Percentiles rank a stretch among this genome's conserved stretches.
Evolutionary conservation across 441 rosid species (phyloP).

Genomic region (Manihot esculenta): DNA sequence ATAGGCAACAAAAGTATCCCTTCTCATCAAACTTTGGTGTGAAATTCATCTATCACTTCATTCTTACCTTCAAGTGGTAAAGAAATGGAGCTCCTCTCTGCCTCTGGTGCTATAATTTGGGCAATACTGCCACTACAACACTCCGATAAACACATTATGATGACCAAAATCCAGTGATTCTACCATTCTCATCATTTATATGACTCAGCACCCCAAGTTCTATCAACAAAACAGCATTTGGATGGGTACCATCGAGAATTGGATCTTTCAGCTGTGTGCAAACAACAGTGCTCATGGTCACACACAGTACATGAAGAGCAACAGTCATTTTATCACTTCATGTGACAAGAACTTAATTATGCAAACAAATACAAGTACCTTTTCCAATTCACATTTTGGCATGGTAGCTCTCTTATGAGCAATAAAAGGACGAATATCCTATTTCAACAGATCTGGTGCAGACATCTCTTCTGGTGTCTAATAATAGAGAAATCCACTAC

Average conservation of each 20-base stretch:
- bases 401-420: conserved; percentile 42
- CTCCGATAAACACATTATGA: conserved; percentile 10
- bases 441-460: conserved; percentile 37
- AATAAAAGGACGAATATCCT: conserved; percentile 47
- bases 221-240: conserved; percentile 33
- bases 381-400: conserved; percentile 44
- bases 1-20: conserved; percentile 53
- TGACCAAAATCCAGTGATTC: conserved; percentile 10
- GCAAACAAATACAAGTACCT: conserved; percentile 26
- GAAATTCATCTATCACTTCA: conserved; percentile 28
- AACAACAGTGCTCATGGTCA: conserved; percentile 19
- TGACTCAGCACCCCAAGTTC: conserved; percentile 34
- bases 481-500: conserved; percentile 7
- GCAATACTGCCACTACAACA: conserved; percentile 15
- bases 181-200: conserved; percentile 16
- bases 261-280: conserved; percentile 45
- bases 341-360: neutral
- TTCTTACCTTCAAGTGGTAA: conserved; percentile 24
- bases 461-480: conserved; percentile 35
- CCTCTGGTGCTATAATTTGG: conserved; percentile 9
- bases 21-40: conserved; percentile 34
- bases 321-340: neutral
- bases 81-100: conserved; percentile 24
- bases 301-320: conserved; percentile 8
- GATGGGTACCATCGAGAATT: conserved; percentile 32